Percentiles rank a stretch among this genome's conserved stretches.
Conservation (phyloP, 2,329 filamentous ascomycete species). For the Calonectria leucothoes region DNA sequence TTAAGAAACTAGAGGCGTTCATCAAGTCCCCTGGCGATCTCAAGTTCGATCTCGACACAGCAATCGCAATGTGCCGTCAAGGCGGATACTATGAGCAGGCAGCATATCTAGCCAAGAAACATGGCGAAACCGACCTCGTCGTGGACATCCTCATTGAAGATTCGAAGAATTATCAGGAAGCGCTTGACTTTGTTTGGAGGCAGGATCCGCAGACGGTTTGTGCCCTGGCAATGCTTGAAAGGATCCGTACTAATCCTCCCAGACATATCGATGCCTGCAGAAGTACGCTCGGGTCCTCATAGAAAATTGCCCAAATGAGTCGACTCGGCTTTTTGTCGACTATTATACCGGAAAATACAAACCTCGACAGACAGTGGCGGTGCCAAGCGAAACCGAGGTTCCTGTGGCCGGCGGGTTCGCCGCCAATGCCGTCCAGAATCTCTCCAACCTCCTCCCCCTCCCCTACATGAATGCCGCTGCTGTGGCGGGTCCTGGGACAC, state of each 20-base stretch:
- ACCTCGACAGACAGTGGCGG: slow-evolving; percentile 72
- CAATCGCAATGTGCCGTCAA: slow-evolving; percentile 97
- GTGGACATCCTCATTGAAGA: slow-evolving; percentile 97
- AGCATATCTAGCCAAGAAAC: slow-evolving; percentile 92
- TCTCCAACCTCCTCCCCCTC: slow-evolving; percentile 84
- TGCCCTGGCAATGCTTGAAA: slow-evolving; percentile 17
- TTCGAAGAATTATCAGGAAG: slow-evolving; percentile 88
- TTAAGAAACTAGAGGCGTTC: slow-evolving; percentile 94
- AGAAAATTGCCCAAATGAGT: slow-evolving; percentile 84
- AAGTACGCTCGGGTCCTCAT: slow-evolving; percentile 94
- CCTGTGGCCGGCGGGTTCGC: slow-evolving; percentile 61
- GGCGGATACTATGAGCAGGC: slow-evolving; percentile 98
- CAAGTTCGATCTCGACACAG: slow-evolving; percentile 96
- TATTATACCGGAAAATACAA: slow-evolving; percentile 92
- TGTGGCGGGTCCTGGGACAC: slow-evolving; percentile 63
- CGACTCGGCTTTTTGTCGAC: slow-evolving; percentile 90
- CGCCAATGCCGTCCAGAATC: slow-evolving; percentile 84
- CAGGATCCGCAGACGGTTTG: slow-evolving; percentile 81
- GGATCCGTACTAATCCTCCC: slow-evolving; percentile 44
- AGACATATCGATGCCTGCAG: slow-evolving; percentile 91
- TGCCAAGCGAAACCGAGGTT: slow-evolving; percentile 49
- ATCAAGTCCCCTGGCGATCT: slow-evolving; percentile 95
- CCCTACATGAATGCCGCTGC: slow-evolving; percentile 82
- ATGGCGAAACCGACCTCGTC: slow-evolving; percentile 92
- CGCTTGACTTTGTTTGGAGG: slow-evolving; percentile 90